Base-by-base conservation (phyloP, 2,329 filamentous ascomycete genomes). In the Sporothrix dimorphospora region DNA sequence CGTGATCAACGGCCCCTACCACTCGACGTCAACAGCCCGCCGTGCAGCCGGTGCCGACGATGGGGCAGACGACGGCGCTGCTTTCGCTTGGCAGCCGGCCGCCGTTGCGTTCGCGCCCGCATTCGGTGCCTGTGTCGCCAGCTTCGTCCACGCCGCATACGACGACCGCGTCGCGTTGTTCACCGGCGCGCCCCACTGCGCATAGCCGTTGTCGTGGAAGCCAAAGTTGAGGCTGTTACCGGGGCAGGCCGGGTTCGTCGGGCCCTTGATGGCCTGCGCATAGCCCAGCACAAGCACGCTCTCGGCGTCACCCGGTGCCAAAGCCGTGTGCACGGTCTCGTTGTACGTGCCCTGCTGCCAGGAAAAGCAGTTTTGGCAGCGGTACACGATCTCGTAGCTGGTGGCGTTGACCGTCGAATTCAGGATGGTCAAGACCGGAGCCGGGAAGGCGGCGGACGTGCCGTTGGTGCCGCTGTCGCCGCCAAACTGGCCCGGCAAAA, bases 311-410 rank as follows among this genome's bases (percentile, higher is more conserved):
- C 74, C 76, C 61, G 47, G 27, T 9, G 16, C 11, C 16, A 68
- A 24, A 14, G 79, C 84, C 21, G 87, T 88, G 6, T 81, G 81
- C 1, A 82, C 81, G 4, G 80, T 81, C 1, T 82, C 82, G 2
- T 80, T 81, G 57, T 81, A 80, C 3, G 83, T 84, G 30, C 83
- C 82, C 55, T 88, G 82, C 76, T 86, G 80, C 85, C 87, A 89
- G 0, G 81, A 75, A 21, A 88, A 81, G 77, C 87, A 89, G 75
- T 84, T 83, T 75, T 89, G 80, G 79, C 90, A 92, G 67, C 88
- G 85, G 81, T 91, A 92, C n/a, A 91, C 84, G 68, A 91, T 77
- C 61, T 86, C 86, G 79, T 87, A 92, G 74, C 86, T 81, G 24
- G 86, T 88, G 12, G 83, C 82, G 76, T 86, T 90, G 70, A 91